These are phyloP conservation scores for Aristolochia californica DNA, from an alignment of 164 flowering plant species.

Conservation along the genomic window DNA sequence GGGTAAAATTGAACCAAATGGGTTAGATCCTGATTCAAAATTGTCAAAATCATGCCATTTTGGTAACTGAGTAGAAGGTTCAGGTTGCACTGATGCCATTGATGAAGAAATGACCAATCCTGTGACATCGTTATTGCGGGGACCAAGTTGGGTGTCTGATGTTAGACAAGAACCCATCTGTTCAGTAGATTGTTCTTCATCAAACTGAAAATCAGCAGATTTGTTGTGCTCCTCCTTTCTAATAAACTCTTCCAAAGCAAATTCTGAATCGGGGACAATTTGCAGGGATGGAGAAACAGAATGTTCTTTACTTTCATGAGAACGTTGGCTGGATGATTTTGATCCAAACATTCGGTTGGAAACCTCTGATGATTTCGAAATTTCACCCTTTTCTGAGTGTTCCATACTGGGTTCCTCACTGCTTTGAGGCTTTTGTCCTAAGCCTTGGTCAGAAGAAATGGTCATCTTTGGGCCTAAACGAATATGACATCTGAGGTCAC, in stretches of 20 bases:
- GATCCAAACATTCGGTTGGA: constrained; percentile 5
- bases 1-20: constrained; percentile 4
- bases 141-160: not conserved
- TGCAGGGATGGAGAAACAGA: constrained; percentile 2
- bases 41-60: constrained; percentile 9
- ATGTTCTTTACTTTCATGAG: constrained; percentile 1
- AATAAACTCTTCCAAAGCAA: constrained; percentile 2
- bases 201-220: constrained; percentile 5
- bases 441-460: not conserved
- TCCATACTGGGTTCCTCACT: not conserved
- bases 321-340: constrained; percentile 4
- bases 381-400: not conserved
- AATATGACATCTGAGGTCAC: not conserved
- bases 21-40: constrained; percentile 11
- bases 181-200: constrained; percentile 3
- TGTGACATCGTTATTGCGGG: too few species aligned
- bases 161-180: constrained; percentile 2
- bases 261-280: not conserved
- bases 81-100: not conserved
- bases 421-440: too few species aligned
- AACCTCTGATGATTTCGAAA: not conserved
- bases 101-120: constrained; percentile 1
- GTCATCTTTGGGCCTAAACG: not conserved
- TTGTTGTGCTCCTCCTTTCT: constrained; percentile 6
- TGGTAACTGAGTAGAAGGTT: constrained; percentile 5